Base-by-base conservation (phyloP, 805 yeast species). In the Candida tammaniensis region DNA sequence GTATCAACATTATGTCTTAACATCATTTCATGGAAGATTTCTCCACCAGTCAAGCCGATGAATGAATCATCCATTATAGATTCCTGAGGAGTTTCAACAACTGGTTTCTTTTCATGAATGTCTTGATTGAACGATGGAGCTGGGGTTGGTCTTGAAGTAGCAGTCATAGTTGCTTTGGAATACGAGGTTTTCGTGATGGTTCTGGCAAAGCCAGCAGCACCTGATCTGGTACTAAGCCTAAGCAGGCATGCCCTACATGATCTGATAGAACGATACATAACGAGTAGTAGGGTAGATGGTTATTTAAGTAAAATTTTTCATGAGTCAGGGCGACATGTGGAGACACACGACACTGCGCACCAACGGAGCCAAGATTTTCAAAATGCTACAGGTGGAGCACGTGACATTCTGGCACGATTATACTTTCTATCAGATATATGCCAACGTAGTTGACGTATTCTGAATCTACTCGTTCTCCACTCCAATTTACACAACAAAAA, bases 11-110 rank as follows among this genome's bases (percentile, higher is more conserved):
- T 77, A 59, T 93, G 96, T 59, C 97, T 79, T 43, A 80, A 72
- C 98, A 93, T 93, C 98, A 93, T 93, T 64, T 91, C 98, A 61
- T 91, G 97, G 70, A 93, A 93, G 43, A 93, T 89, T 66, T 93
- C 93, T 49, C 98, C 98, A 45, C 98, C 98, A n/a, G 96, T 82
- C 50, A 88, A 74, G 12, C 98, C 98, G 36, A 93, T 88, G 52
- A 91, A 80, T 4, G 96, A 84, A 52, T 83, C 89, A 52, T 85
- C 94, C 82, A 82, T 75, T 38, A 56, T 32, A 16, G 48, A 36
- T 26, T 41, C 47, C 29, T 44, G 42, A 40, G 36, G 27, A n/a
- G 41, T 35, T 33, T 40, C 30, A 45, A 39, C 19, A 17, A 51
- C 44, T 23, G 42, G 38, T 29, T 43, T 47, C 2, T 28, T 36